phyloP scores from a whole-genome alignment of 1,284 basidiomycete species.

The Puccinia horiana region DNA sequence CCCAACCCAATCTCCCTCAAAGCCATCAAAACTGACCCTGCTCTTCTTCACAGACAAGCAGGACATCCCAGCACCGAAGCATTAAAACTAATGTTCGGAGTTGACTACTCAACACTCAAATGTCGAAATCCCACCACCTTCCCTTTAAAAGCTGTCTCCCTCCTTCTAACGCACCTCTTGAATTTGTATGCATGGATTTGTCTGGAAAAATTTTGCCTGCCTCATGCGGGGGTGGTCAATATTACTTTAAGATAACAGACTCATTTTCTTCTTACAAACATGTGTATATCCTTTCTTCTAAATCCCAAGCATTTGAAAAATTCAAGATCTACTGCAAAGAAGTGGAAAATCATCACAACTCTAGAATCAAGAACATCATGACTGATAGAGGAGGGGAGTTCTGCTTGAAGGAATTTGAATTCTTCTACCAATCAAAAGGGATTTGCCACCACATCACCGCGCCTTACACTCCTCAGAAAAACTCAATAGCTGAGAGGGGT shows the following conservation, averaged over 20 bases:
- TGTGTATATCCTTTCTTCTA: slow-evolving; percentile 20
- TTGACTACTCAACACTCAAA: background rate
- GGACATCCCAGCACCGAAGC: background rate
- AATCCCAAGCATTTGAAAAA: slow-evolving; percentile 12
- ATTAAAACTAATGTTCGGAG: no score
- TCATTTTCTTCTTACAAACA: background rate
- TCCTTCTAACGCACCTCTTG: background rate
- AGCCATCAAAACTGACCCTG: no score
- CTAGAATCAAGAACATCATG: no score
- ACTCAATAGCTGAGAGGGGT: background rate
- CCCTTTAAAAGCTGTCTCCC: background rate
- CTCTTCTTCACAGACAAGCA: background rate
- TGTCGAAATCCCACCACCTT: slow-evolving; percentile 12
- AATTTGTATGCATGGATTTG: slow-evolving; percentile 8
- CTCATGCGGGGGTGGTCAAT: background rate
- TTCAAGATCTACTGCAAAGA: background rate
- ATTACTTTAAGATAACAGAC: slow-evolving; percentile 19
- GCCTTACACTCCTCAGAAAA: background rate
- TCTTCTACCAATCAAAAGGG: no score
- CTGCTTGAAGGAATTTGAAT: no score
- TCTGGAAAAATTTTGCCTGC: background rate
- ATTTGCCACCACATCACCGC: no score
- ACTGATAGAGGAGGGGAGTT: no score
- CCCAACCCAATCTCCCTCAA: background rate
- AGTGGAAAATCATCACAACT: no score